These are phyloP conservation scores for Sclerotinia trifoliorum DNA, from an alignment of 2,329 filamentous ascomycete species.

Conservation along the genomic window DNA sequence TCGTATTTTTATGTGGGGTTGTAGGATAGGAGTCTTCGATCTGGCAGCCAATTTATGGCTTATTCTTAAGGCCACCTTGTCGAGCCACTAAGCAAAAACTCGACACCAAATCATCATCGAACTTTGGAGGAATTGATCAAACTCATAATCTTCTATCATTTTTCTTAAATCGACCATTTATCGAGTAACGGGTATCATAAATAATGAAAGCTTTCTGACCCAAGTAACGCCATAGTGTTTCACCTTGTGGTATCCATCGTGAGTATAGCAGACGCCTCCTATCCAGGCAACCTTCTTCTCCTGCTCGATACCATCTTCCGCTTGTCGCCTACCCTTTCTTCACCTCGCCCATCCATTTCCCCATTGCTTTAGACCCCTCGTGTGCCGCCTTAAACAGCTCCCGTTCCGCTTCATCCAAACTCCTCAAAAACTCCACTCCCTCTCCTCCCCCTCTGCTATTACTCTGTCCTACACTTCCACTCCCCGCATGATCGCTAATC, in stretches of 20 bases:
- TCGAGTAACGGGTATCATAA: slow-evolving; percentile 4
- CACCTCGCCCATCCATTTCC: slow-evolving; percentile 60
- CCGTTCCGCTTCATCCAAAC: slow-evolving; percentile 87
- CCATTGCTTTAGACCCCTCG: slow-evolving; percentile 68
- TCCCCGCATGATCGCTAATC: slow-evolving; percentile 85
- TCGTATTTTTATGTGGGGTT: background rate
- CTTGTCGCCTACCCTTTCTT: slow-evolving; percentile 35
- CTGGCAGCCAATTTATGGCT: background rate
- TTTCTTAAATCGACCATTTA: background rate
- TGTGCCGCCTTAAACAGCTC: slow-evolving; percentile 71
- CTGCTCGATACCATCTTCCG: background rate
- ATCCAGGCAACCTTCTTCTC: background rate
- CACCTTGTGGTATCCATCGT: background rate
- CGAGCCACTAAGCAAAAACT: background rate
- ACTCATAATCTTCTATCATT: background rate
- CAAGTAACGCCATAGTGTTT: background rate
- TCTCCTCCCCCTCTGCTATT: slow-evolving; percentile 69
- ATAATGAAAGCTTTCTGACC: background rate
- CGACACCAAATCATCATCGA: background rate
- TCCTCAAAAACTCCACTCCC: slow-evolving; percentile 79
- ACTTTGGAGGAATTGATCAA: background rate
- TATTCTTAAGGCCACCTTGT: background rate
- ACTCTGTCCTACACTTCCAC: slow-evolving; percentile 70
- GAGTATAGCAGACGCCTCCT: background rate
- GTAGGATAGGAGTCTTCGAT: background rate